These are phyloP conservation scores for Acacia pycnantha DNA, from an alignment of 331 rosid species.

Conservation along the genomic window DNA sequence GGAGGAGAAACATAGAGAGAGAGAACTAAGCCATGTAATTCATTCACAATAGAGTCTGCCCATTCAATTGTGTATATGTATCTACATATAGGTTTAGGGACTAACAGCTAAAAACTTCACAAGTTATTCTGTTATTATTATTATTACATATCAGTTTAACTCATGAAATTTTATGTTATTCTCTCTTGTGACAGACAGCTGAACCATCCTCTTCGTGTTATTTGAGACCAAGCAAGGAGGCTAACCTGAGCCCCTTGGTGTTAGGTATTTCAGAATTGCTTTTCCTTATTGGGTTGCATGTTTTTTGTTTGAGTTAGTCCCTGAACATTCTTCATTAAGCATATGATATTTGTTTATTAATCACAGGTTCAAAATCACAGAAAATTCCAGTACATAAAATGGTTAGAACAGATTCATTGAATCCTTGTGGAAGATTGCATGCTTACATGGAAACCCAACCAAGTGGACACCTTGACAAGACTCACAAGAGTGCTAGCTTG, in stretches of 20 bases:
- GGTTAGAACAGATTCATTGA: conserved; percentile 87
- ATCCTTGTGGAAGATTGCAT: conserved; percentile 91
- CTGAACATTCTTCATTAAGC: conserved; percentile 6
- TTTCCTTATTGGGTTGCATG: conserved; percentile 16
- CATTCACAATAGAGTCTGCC: background rate
- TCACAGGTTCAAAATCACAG: conserved; percentile 62
- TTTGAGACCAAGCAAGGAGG: conserved; percentile 42
- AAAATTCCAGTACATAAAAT: conserved; percentile 85
- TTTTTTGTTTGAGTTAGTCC: conserved; percentile 22
- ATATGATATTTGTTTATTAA: conserved; percentile 10
- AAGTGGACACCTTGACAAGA: conserved; percentile 43
- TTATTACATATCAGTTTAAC: background rate
- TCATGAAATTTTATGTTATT: conserved; percentile 28
- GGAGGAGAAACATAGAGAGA: too few relatives aligned
- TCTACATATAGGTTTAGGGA: background rate
- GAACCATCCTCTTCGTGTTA: conserved; percentile 55
- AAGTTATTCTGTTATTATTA: background rate
- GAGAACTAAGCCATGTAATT: background rate
- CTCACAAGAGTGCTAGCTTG: conserved; percentile 56
- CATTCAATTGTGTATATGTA: background rate
- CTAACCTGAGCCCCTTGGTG: conserved; percentile 48
- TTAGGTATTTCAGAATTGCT: conserved; percentile 45
- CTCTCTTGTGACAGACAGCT: conserved; percentile 47
- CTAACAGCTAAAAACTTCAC: background rate
- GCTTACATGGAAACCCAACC: conserved; percentile 63